Evolutionary conservation across 2,329 filamentous ascomycete species (phyloP).

Genomic region (Pyrenophora tritici-repentis): DNA sequence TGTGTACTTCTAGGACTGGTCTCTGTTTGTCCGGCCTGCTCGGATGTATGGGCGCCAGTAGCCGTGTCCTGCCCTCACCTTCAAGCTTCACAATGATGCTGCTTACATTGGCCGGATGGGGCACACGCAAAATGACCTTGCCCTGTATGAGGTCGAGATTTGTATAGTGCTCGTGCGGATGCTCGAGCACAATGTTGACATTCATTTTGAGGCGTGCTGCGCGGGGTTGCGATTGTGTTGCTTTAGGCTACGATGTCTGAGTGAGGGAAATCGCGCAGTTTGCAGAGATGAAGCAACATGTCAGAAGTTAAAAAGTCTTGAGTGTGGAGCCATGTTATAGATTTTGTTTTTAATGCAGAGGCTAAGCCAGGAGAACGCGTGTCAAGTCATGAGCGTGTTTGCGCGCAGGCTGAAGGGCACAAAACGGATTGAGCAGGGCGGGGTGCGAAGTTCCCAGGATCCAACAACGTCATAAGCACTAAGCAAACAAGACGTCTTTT

Average conservation of each 20-base stretch:
- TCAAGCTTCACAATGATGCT: conserved; percentile 80
- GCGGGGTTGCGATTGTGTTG: conserved; percentile 1
- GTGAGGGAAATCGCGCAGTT: conserved; percentile 21
- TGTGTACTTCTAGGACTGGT: conserved; percentile 58
- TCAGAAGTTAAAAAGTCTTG: conserved; percentile 23
- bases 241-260: conserved; percentile 8
- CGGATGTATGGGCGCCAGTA: conserved; percentile 57
- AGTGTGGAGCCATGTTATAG: conserved; percentile 15
- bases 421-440: conserved; percentile 28
- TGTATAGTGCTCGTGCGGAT: conserved; percentile 72
- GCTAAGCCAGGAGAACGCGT: conserved; percentile 42
- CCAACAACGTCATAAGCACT: conserved; percentile 25
- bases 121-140: conserved; percentile 52
- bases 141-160: conserved; percentile 77
- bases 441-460: conserved; percentile 8
- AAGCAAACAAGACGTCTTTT: background rate
- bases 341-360: conserved; percentile 14
- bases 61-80: conserved; percentile 73
- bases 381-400: conserved; percentile 29
- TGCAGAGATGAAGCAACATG: conserved; percentile 28
- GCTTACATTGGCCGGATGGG: conserved; percentile 53
- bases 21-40: conserved; percentile 50
- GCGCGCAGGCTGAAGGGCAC: conserved; percentile 24
- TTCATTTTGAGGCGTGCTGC: conserved; percentile 40
- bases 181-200: conserved; percentile 69